Base-by-base conservation (phyloP, 2,329 filamentous ascomycete species). In the Exophiala phaeomuriformis region DNA sequence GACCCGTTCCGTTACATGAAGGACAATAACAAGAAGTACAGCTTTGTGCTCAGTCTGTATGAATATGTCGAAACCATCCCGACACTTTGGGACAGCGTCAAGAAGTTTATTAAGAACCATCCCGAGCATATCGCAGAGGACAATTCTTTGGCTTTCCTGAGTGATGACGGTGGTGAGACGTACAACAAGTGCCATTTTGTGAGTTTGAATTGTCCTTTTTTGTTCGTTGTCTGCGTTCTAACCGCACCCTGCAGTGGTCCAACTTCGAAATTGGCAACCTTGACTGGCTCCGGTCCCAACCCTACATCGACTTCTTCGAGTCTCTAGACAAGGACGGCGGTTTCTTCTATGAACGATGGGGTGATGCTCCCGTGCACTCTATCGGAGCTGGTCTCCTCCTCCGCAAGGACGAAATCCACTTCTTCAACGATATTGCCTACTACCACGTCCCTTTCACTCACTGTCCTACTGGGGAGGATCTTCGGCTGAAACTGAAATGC, bases 261-360 rank as follows among this genome's bases (percentile, higher is more conserved):
- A 98, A 98, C 77, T 98, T 98, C 64, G 93, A 98, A 71, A 85
- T 98, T 63, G 93, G 91, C 61, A 94, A 86, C 72, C 79, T 98
- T 37, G 81, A 94, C 66, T 98, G 93, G 90, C 81, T 98, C 51
- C 85, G 93, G 61, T 93, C 88, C 61, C 77, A 90, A 68, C 80
- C 87, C 27, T 98, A 98, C 73, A 74, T 85, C 42, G 91, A 97
- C 72, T 98, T 83, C 75, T 98, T 98, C 66, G 82, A 90, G 47
- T 80, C 83, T 4, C 82, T 98, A 31, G 93, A 98, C 71, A 76
- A 81, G 63, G 90, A 95, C 49, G 93, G 93, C 60, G 93, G 93
- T 59, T 98, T 98, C 80, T 97, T 96, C 78, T 97, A 97, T 71
- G 93, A 98, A 73, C 85, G 91, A 64, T 98, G 91, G 91, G 91